These are phyloP conservation scores for Antrodiella citrinella DNA, from an alignment of 768 basidiomycete species.

Conservation along the genomic window DNA sequence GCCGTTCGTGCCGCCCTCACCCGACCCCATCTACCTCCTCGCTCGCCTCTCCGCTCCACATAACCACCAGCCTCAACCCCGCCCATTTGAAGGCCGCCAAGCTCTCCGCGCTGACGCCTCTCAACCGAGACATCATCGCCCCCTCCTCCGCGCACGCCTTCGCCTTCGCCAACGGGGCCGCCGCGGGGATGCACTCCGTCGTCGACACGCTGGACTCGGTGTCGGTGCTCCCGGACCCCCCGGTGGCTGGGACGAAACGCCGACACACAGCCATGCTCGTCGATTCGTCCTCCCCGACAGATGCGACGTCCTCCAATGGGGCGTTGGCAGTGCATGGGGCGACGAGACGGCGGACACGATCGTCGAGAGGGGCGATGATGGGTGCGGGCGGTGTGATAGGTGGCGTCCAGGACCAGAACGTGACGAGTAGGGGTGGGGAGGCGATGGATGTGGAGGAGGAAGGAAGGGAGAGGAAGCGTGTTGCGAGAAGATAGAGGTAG, in stretches of 20 bases:
- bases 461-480: constrained; percentile 65
- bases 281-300: constrained; percentile 35
- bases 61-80: neutral
- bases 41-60: constrained; percentile 7
- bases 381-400: constrained; percentile 22
- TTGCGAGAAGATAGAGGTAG: constrained; percentile 54
- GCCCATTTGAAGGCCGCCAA: neutral
- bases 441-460: constrained; percentile 68
- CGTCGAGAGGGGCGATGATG: constrained; percentile 24
- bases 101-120: constrained; percentile 15
- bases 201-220: too few species aligned
- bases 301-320: constrained; percentile 20
- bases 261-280: constrained; percentile 75
- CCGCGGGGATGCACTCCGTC: constrained; percentile 14
- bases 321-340: too few species aligned
- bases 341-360: constrained; percentile 45
- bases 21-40: constrained; percentile 12
- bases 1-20: constrained; percentile 9
- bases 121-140: constrained; percentile 16
- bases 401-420: constrained; percentile 27
- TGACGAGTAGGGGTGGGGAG: constrained; percentile 28
- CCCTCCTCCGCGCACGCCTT: constrained; percentile 17
- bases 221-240: constrained; percentile 3
- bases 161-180: constrained; percentile 18
- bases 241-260: constrained; percentile 52